phyloP scores from a whole-genome alignment of 352 stramenopile species.

The Phytophthora cryptogea region DNA sequence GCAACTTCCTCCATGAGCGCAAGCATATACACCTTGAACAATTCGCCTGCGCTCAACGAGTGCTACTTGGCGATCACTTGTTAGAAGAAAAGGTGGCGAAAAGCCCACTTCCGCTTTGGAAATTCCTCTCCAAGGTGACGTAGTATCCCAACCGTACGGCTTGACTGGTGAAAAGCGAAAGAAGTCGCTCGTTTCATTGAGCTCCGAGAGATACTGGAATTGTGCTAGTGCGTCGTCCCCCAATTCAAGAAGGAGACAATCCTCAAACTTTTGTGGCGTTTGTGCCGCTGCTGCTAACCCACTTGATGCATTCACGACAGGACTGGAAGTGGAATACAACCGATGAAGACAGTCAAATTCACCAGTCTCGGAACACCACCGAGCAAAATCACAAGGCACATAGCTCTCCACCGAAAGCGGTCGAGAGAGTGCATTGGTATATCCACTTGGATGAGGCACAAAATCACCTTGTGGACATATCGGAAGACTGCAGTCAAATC shows the following conservation, averaged over 20 bases:
- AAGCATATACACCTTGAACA: slow-evolving; percentile 94
- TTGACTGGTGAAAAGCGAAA: slow-evolving; percentile 82
- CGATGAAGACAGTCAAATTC: slow-evolving; percentile 93
- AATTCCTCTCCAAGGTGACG: slow-evolving; percentile 78
- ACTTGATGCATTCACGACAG: slow-evolving; percentile 44
- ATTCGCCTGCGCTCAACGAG: slow-evolving; percentile 85
- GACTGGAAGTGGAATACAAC: slow-evolving; percentile 37
- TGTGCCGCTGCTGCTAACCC: slow-evolving; percentile 29
- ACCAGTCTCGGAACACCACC: slow-evolving; percentile 92
- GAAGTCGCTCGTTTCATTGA: slow-evolving; percentile 70
- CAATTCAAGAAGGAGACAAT: slow-evolving; percentile 88
- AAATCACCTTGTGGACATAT: slow-evolving; percentile 96
- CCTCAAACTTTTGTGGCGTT: slow-evolving; percentile 5
- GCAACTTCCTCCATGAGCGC: slow-evolving; percentile 94
- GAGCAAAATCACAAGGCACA: slow-evolving; percentile 88
- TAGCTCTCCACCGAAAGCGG: slow-evolving; percentile 78
- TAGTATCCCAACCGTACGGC: slow-evolving; percentile 87
- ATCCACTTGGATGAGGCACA: slow-evolving; percentile 73
- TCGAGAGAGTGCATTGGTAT: slow-evolving; percentile 59
- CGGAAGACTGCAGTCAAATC: slow-evolving; percentile 92
- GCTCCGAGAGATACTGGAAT: slow-evolving; percentile 90
- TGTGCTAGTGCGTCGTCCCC: slow-evolving; percentile 70
- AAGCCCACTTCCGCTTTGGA: slow-evolving; percentile 42
- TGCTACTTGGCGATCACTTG: slow-evolving; percentile 90
- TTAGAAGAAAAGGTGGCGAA: slow-evolving; percentile 61